Evolutionary conservation across 2,329 filamentous ascomycete genomes (phyloP).

Genomic region (Hymenotorrendiella dingleyae): DNA sequence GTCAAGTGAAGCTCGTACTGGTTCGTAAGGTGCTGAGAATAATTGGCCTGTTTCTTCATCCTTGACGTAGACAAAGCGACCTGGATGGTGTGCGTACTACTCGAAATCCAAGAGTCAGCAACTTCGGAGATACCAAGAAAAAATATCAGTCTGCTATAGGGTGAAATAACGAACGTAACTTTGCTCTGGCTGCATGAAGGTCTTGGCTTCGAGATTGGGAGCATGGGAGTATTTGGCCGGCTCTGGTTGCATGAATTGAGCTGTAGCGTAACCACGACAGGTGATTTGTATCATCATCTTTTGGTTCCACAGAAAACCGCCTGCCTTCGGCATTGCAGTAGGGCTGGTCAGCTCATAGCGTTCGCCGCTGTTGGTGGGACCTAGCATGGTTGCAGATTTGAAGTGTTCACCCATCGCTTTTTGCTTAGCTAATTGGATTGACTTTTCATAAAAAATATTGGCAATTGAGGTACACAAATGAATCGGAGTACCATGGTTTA

Average conservation of each 20-base stretch:
- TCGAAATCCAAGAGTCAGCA: no score
- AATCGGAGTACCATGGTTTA: no score
- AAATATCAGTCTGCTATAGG: no score
- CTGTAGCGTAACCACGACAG: conserved; percentile 51
- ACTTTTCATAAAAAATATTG: no score
- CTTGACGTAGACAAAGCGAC: conserved; percentile 54
- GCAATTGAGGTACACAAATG: no score
- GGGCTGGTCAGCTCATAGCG: conserved; percentile 51
- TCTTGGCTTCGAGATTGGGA: conserved; percentile 51
- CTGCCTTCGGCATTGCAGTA: conserved; percentile 50
- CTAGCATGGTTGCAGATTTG: conserved; percentile 5
- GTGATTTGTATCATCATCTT: conserved; percentile 56
- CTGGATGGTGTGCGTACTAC: conserved; percentile 53
- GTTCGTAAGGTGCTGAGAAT: conserved; percentile 52
- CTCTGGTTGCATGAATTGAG: conserved; percentile 56
- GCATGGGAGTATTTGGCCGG: conserved; percentile 54
- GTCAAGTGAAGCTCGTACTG: conserved; percentile 43
- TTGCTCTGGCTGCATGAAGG: conserved; percentile 56
- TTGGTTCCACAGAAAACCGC: conserved; percentile 53
- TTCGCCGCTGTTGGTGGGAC: conserved; percentile 40
- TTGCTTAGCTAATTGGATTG: no score
- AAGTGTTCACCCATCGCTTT: no score
- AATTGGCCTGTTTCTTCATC: conserved; percentile 45
- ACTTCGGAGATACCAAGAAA: no score
- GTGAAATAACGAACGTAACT: no score